Percentiles rank a stretch among this genome's conserved stretches.
Conservation (phyloP, 2,329 filamentous ascomycete species). For the Mycosphaerelloides madeirae region DNA sequence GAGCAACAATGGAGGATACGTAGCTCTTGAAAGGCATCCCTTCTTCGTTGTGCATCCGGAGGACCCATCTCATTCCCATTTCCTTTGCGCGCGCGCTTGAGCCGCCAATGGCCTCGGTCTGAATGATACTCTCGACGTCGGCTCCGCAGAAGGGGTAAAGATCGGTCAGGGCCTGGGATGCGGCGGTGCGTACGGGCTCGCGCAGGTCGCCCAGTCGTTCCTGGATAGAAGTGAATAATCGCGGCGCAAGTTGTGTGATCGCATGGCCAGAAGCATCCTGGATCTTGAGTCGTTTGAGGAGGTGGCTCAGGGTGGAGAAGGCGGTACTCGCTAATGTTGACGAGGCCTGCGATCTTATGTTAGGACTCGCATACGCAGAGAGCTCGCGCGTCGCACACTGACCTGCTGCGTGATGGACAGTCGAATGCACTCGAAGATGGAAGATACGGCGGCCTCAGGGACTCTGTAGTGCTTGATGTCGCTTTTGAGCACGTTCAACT, state of each 20-base stretch:
- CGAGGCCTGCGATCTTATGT: constrained; percentile 48
- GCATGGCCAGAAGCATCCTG: constrained; percentile 73
- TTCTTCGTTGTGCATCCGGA: constrained; percentile 78
- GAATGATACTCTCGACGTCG: constrained; percentile 76
- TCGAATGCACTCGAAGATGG: constrained; percentile 78
- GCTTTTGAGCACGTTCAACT: constrained; percentile 72
- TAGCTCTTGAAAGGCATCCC: constrained; percentile 77
- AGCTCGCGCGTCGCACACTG: no score
- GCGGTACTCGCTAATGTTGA: constrained; percentile 70
- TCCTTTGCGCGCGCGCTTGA: constrained; percentile 84
- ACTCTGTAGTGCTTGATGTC: constrained; percentile 91
- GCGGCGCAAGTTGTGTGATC: constrained; percentile 60
- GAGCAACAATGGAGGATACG: constrained; percentile 74
- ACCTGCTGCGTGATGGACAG: constrained; percentile 65
- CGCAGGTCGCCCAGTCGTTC: constrained; percentile 86
- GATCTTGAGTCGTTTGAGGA: constrained; percentile 77
- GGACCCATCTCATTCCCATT: constrained; percentile 76
- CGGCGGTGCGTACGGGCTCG: constrained; percentile 74
- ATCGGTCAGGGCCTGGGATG: constrained; percentile 70
- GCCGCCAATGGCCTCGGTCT: constrained; percentile 70
- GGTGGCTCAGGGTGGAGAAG: constrained; percentile 81
- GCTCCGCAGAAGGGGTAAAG: constrained; percentile 64
- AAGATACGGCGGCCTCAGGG: constrained; percentile 64
- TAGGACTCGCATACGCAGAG: no score
- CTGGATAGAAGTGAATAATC: constrained; percentile 68